Evolutionary conservation across 345 rosid species (phyloP), one percentile per base, ranked within the genome.

Genomic region (Schrenkiella parvula): DNA sequence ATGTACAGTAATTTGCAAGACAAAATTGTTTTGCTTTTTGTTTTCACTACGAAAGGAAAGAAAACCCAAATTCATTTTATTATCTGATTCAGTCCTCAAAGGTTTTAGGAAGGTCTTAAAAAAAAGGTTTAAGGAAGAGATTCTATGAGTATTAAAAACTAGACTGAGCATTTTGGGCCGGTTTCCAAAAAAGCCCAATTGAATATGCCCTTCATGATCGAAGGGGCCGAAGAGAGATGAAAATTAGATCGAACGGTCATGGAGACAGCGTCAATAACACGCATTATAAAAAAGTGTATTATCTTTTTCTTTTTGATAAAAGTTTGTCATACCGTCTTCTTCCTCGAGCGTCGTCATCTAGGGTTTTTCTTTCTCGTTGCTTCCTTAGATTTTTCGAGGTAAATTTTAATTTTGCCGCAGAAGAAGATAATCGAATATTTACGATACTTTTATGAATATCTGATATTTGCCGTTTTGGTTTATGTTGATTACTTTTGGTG

Each of bases 1-100:
- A 41, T 75, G 79, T 68, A 75, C 57, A 73, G 8, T 43, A 28
- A 10, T 21, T 63, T 52, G 43, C 28, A 48, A 70, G 59, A 10
- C 23, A 29, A 64, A 43, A 44, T 18, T 28, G 21, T 47, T 60
- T 59, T 57, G 56, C 34, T 15, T 41, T 68, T 26, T 55, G 72
- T 28, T 68, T 55, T 14, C 23, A 28, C 2, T 39, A 67, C 0
- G 18, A 26, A 66, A 41, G 11, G 25, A 37, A 51, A 19, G 22
- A 54, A 54, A 26, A n/a, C 44, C 42, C 42, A 32, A 47, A 17
- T 5, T 17, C 8, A 35, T 17, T 32, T 21, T 14, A 13, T 2
- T 28, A 28, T 26, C 12, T 14, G 19, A 51, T n/a, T 4, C 1
- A n/a, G 18, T 7, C 2, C 46, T 19, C 19, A 5, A 15, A 15